Evolutionary conservation across 345 rosid genomes (phyloP).

Genomic region (Raphanus sativus): DNA sequence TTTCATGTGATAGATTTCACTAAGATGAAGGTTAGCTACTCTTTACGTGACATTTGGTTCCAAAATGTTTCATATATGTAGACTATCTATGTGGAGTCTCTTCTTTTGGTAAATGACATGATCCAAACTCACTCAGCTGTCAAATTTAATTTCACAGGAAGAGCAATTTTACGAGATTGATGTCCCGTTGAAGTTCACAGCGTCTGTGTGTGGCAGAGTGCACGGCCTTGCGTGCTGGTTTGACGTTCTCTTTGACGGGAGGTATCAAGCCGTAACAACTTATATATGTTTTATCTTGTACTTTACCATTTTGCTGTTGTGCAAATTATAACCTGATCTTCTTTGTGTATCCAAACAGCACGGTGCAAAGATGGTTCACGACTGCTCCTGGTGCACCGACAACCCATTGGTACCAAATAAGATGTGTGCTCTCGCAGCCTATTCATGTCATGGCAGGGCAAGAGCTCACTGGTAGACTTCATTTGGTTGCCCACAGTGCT

Average conservation of each 20-base stretch:
- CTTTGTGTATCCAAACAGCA: slow-evolving; percentile 43
- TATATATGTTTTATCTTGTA: neutral
- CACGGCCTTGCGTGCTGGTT: slow-evolving; percentile 99
- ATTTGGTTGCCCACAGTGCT: slow-evolving; percentile 85
- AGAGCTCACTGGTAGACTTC: slow-evolving; percentile 81
- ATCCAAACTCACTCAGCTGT: slow-evolving; percentile 9
- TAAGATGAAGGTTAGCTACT: slow-evolving; percentile 58
- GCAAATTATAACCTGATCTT: slow-evolving; percentile 39
- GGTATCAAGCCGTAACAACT: slow-evolving; percentile 39
- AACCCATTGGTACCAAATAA: slow-evolving; percentile 95
- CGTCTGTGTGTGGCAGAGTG: slow-evolving; percentile 78
- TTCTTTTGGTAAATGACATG: neutral
- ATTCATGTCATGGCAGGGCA: slow-evolving; percentile 93
- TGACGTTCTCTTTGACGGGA: slow-evolving; percentile 88
- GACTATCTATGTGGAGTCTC: neutral
- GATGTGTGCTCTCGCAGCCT: slow-evolving; percentile 93
- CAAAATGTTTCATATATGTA: neutral
- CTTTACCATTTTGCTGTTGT: neutral
- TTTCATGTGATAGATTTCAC: slow-evolving; percentile 72
- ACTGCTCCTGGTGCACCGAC: slow-evolving; percentile 97
- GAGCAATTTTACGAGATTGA: slow-evolving; percentile 82
- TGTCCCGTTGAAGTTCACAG: slow-evolving; percentile 76
- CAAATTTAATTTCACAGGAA: slow-evolving; percentile 55
- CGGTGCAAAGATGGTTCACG: slow-evolving; percentile 91
- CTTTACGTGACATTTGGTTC: neutral